Percentiles rank a stretch among this genome's conserved stretches.
These are phyloP conservation scores for Arthroderma sp. DNA, from an alignment of 2,329 filamentous ascomycete species.

Conservation along the genomic window DNA sequence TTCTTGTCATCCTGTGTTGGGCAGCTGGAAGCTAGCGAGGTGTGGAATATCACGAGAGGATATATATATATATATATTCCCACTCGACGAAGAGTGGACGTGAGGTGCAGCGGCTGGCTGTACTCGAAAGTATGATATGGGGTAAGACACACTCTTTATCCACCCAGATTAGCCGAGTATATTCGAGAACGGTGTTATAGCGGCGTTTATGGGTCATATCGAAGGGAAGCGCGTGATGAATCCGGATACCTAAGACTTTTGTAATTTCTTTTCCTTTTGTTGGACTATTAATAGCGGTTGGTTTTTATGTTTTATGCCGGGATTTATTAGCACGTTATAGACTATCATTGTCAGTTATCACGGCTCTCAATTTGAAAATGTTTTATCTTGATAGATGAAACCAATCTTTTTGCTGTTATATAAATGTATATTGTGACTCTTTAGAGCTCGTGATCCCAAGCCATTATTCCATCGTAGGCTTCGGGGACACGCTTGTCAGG, in stretches of 20 bases:
- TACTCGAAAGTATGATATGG: background rate
- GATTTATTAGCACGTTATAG: constrained; percentile 5
- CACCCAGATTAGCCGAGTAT: background rate
- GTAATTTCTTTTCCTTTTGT: background rate
- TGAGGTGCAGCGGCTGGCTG: background rate
- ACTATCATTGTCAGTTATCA: constrained; percentile 5
- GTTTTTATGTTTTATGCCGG: constrained; percentile 5
- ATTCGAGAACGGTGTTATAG: constrained; percentile 4
- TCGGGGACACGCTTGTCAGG: no score
- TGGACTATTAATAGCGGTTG: constrained; percentile 4
- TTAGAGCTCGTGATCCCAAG: background rate
- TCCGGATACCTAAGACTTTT: constrained; percentile 2
- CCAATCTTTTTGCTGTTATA: no score
- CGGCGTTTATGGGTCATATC: constrained; percentile 5
- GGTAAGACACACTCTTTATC: background rate
- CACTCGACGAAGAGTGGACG: background rate
- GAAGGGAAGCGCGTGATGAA: constrained; percentile 4
- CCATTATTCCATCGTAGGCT: no score
- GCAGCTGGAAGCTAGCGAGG: background rate
- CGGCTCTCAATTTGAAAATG: background rate
- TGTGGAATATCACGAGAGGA: background rate
- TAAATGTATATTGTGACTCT: no score
- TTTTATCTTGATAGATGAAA: background rate
- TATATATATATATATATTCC: background rate
- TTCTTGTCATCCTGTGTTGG: background rate